Percentiles rank a stretch among this genome's conserved stretches.
Evolutionary conservation across 495 filamentous ascomycete genomes (phyloP).

Genomic region (Daldinia vernicosa): DNA sequence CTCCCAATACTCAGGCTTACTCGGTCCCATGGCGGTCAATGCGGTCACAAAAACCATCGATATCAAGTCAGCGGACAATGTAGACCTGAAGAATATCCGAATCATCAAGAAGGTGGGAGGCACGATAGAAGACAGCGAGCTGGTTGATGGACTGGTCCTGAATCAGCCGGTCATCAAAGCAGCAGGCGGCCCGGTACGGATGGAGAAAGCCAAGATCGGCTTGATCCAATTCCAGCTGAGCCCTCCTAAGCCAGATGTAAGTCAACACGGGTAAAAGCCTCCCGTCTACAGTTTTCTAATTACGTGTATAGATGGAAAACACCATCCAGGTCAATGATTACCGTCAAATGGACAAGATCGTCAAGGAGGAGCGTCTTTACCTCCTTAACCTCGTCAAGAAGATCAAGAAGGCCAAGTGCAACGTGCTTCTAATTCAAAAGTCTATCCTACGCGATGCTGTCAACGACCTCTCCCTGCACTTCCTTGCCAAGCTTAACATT

Average conservation of each 20-base stretch:
- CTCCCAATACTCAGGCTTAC: conserved; percentile 89
- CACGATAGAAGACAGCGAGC: conserved; percentile 97
- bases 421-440: conserved; percentile 97
- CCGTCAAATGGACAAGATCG: conserved; percentile 99
- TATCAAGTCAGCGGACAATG: conserved; percentile 92
- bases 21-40: conserved; percentile 96
- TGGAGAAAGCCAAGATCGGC: conserved; percentile 97
- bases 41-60: conserved; percentile 95
- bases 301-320: conserved; percentile 85
- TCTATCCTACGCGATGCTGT: conserved; percentile 97
- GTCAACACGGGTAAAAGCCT: conserved; percentile 41
- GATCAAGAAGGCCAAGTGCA: conserved; percentile 99
- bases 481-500: conserved; percentile 96
- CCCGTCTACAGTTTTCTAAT: conserved; percentile 21
- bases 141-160: conserved; percentile 93
- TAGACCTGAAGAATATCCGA: conserved; percentile 93
- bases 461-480: conserved; percentile 96
- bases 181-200: conserved; percentile 87
- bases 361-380: conserved; percentile 98
- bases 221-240: conserved; percentile 98
- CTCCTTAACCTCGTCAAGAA: conserved; percentile 99
- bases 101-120: conserved; percentile 98
- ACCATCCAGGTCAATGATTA: conserved; percentile 99
- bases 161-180: conserved; percentile 94
- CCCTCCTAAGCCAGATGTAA: conserved; percentile 94